phyloP scores from a whole-genome alignment of 352 stramenopile species.

The Elongisporangium prolatum region DNA sequence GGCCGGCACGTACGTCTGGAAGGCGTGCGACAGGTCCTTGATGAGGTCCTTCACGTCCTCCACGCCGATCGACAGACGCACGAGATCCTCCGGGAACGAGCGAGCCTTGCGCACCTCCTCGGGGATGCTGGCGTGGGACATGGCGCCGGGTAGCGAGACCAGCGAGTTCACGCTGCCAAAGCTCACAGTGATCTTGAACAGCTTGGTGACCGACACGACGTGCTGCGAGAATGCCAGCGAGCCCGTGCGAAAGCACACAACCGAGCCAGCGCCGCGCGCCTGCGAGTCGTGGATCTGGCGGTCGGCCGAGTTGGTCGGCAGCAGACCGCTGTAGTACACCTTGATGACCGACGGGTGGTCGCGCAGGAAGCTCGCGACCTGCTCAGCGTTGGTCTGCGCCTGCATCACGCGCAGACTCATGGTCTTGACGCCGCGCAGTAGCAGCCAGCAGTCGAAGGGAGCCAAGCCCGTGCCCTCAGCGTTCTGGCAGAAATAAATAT shows the following conservation, averaged over 20 bases:
- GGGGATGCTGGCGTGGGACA: slow-evolving; percentile 95
- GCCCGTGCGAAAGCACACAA: slow-evolving; percentile 89
- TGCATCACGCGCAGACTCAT: slow-evolving; percentile 81
- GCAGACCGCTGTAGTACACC: slow-evolving; percentile 92
- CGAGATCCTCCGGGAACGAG: slow-evolving; percentile 91
- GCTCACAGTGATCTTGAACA: slow-evolving; percentile 94
- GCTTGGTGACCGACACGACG: slow-evolving; percentile 88
- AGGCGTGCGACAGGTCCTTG: slow-evolving; percentile 88
- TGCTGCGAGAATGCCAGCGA: slow-evolving; percentile 86
- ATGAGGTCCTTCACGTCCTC: slow-evolving; percentile 94
- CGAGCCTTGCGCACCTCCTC: slow-evolving; percentile 88
- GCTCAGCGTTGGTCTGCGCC: slow-evolving; percentile 86
- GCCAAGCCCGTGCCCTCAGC: slow-evolving; percentile 84
- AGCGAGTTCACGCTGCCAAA: slow-evolving; percentile 93
- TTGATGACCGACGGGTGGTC: slow-evolving; percentile 77
- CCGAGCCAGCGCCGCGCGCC: slow-evolving; percentile 78
- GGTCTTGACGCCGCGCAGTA: slow-evolving; percentile 88
- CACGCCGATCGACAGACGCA: slow-evolving; percentile 93
- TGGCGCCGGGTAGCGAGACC: slow-evolving; percentile 89
- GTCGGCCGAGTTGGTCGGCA: slow-evolving; percentile 50
- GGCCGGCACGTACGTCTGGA: slow-evolving; percentile 71
- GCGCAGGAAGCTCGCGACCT: slow-evolving; percentile 87
- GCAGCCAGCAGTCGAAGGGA: slow-evolving; percentile 89
- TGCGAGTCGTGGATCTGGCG: slow-evolving; percentile 85
- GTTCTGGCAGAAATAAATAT: slow-evolving; percentile 91